Evolutionary conservation across 306 rosid genomes (phyloP).

Genomic region (Morella rubra): DNA sequence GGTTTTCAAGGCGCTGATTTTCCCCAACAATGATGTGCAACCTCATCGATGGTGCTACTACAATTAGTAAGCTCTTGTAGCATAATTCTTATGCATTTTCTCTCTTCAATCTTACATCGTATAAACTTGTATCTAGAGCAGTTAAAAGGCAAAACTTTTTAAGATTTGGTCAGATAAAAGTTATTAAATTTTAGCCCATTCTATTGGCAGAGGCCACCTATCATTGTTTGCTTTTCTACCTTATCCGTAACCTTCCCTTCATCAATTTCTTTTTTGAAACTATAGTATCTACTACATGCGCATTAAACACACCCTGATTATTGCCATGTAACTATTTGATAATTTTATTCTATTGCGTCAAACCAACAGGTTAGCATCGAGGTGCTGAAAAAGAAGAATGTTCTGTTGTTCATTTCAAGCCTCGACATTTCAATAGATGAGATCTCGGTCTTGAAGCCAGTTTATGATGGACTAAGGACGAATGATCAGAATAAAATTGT

Average conservation of each 20-base stretch:
- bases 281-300: no score
- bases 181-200: no score
- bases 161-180: no score
- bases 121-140: no score
- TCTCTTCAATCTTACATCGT: no score
- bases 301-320: background rate
- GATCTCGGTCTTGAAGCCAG: conserved; percentile 20
- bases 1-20: conserved; percentile 29
- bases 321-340: background rate
- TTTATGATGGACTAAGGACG: conserved; percentile 33
- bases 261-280: no score
- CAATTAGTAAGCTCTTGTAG: conserved; percentile 27
- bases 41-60: conserved; percentile 45
- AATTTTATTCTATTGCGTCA: background rate
- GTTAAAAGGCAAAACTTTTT: no score
- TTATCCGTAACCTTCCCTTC: no score
- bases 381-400: conserved; percentile 36
- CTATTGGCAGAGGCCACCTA: no score
- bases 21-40: conserved; percentile 17
- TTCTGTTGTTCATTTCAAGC: conserved; percentile 44
- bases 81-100: background rate
- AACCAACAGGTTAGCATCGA: conserved; percentile 31
- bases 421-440: conserved; percentile 41
- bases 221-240: no score
- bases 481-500: conserved; percentile 33